Evolutionary conservation across 129 eudicot species (phyloP), one percentile per base, ranked within the genome.

Genomic region (Ambrosia artemisiifolia): DNA sequence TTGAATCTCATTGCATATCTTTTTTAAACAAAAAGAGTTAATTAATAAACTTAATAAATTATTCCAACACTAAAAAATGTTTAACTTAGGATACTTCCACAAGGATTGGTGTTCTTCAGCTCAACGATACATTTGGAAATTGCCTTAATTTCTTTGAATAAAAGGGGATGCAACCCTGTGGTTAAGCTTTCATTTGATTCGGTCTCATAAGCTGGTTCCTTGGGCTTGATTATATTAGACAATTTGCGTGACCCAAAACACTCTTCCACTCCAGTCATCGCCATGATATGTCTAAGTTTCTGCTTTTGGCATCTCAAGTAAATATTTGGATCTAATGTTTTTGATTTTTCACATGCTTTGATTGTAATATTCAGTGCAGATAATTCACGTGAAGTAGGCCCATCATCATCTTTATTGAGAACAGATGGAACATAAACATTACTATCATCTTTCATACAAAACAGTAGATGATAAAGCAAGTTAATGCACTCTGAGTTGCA

Each of bases 381-480:
- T 69, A 88, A 75, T 79, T 90, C 96, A 85, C 77, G 85, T 50
- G 83, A 75, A 54, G 67, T 47, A 70, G 72, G 68, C 53, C 82
- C 87, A 47, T 82, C 84, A 69, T 77, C 74, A 68, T 82, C 85
- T 73, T 79, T 79, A 67, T 70, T 69, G 73, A 63, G 60, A 35
- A 74, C 70, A 77, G 72, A 67, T 46, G 86, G 68, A 16, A 47
- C 67, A 48, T 78, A 83, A 66, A 79, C 48, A 80, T 80, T 59
- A 59, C 42, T 59, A 62, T 78, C 87, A 76, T 84, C 92, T 80
- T 87, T 65, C 75, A 72, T 76, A 33, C 79, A 77, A 43, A 90
- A 86, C 17, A 94, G 80, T 66, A 90, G 93, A 46, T 96, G 91
- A 55, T 90, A 86, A 77, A 94, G 97, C 88, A 90, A 82, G 47